These are phyloP conservation scores for Immersiporthe knoxdaviesiana DNA, from an alignment of 2,329 filamentous ascomycete species.

Conservation along the genomic window DNA sequence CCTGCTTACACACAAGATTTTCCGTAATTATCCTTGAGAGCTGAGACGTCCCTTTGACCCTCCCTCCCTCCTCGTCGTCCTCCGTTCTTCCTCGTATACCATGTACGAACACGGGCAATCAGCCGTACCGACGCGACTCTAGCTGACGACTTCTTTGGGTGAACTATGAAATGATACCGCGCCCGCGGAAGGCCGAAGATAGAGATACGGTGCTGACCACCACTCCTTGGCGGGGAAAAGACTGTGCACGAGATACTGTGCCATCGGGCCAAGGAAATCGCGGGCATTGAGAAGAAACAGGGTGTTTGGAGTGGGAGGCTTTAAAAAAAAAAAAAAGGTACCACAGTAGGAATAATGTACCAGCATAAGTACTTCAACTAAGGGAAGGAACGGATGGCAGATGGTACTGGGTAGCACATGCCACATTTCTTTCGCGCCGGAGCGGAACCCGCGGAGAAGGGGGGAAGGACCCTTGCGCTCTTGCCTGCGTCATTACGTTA, in stretches of 20 bases:
- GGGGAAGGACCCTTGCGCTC: not conserved
- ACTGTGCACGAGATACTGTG: not conserved
- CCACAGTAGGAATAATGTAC: not conserved
- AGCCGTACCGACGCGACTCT: not conserved
- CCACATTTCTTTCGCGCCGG: not conserved
- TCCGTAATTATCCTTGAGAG: not conserved
- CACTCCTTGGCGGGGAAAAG: not conserved
- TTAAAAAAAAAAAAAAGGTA: not conserved
- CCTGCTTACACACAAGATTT: too few species aligned
- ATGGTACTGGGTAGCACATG: constrained; percentile 1
- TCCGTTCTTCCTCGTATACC: not conserved
- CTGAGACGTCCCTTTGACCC: not conserved
- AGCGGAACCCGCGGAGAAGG: not conserved
- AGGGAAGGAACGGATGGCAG: not conserved
- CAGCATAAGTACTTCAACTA: not conserved
- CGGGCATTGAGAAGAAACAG: not conserved
- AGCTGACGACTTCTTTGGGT: not conserved
- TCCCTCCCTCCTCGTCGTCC: too few species aligned
- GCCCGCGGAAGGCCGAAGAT: constrained; percentile 6
- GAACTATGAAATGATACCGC: not conserved
- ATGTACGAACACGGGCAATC: not conserved
- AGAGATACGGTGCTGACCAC: not conserved
- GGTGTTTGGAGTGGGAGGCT: too few species aligned
- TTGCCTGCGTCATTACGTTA: constrained; percentile 10
- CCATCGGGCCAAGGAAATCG: constrained; percentile 3